Evolutionary conservation across 2,329 filamentous ascomycete genomes (phyloP), one percentile per base, ranked within the genome.

Genomic region (Aspergillus pseudonomiae): DNA sequence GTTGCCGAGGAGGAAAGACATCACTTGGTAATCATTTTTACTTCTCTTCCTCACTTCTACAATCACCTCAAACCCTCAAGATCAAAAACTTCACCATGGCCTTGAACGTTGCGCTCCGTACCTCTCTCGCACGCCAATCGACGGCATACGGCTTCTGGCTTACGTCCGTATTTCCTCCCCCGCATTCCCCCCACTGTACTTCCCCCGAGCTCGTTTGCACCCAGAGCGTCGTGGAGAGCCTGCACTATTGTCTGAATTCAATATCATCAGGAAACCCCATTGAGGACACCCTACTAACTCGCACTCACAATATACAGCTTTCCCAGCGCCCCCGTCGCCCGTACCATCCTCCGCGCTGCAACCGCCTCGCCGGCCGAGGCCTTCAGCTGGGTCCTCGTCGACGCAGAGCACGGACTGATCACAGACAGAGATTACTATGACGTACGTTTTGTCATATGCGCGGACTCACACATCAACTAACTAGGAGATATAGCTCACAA

Each of bases 321-420:
- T 26, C 73, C 74, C 53, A 75, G 72, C 32, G 65, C 72, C 7
- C 68, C 67, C 41, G 65, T 76, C 34, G 75, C 74, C 36, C 76
- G 73, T 65, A 73, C 73, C 6, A 70, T 77, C n/a, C 66, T 77
- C n/a, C 74, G 71, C 53, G 68, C 71, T 7, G 67, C 69, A 32
- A 65, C 71, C 24, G 65, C 68, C 24, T 54, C 48, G 45, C 46
- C 58, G 6, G 6, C 60, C 64, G 34, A 68, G 67, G 52, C 36
- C 21, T 76, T 75, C 65, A 73, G 70, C 65, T 80, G 78, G 78
- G 76, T 79, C 24, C 67, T 79, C 11, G 69, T 80, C 41, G 78
- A 80, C 53, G 76, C 75, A 39, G 78, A 80, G 67, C 78, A 80
- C 64, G 77, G 77, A 39, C 70, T 78, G 64, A 78, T 79, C 61